Conservation (phyloP, 306 rosid genomes). For the Trifolium fragiferum region DNA sequence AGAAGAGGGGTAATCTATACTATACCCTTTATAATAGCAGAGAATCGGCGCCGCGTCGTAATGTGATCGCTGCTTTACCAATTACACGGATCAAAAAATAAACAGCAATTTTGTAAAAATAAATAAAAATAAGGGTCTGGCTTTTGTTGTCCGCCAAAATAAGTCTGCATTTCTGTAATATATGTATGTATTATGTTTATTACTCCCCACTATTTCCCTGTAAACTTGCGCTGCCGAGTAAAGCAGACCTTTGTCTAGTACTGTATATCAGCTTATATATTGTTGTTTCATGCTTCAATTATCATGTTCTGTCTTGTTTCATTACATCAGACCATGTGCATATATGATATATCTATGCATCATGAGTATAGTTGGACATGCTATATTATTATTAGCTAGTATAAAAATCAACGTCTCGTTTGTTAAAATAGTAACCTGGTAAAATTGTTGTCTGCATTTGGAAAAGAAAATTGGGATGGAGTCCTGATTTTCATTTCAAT, state of each 20-base stretch:
- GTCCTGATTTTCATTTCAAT: no score
- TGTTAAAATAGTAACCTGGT: neutral
- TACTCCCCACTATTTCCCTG: neutral
- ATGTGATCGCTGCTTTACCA: constrained; percentile 33
- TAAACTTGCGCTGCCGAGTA: neutral
- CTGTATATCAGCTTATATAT: neutral
- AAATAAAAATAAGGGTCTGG: neutral
- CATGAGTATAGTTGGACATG: neutral
- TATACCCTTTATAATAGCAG: constrained; percentile 1
- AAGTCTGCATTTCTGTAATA: constrained; percentile 36
- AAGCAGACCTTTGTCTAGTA: constrained; percentile 3
- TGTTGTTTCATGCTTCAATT: neutral
- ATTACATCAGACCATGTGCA: neutral
- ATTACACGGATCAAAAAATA: constrained; percentile 8
- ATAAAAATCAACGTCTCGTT: neutral
- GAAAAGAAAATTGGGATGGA: no score
- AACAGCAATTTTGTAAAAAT: constrained; percentile 32
- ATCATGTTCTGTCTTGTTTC: neutral
- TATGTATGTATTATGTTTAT: constrained; percentile 3
- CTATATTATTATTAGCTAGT: neutral
- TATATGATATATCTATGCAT: no score
- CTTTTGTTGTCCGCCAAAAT: constrained; percentile 27
- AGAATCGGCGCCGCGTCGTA: constrained; percentile 33
- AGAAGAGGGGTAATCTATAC: constrained; percentile 37
- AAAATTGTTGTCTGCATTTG: neutral